These are phyloP conservation scores for Mucor circinelloides DNA, from an alignment of 371 early-diverging fungal genomes.

Conservation along the genomic window DNA sequence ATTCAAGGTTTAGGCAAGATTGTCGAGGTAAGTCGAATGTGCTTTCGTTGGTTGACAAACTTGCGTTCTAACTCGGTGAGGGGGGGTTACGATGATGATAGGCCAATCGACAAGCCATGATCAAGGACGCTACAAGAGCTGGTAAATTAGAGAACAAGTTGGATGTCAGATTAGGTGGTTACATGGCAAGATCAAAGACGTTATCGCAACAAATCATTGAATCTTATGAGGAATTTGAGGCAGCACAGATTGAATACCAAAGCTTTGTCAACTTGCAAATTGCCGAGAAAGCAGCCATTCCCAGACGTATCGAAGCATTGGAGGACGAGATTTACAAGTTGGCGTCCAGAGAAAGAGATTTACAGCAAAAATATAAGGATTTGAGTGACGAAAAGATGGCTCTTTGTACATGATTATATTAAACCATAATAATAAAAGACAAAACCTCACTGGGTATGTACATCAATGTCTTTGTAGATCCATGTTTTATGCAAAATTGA, in stretches of 20 bases:
- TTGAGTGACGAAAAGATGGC: conserved; percentile 56
- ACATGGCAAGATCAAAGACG: conserved; percentile 64
- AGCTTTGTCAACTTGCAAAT: conserved; percentile 64
- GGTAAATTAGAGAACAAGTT: conserved; percentile 87
- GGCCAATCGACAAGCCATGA: conserved; percentile 74
- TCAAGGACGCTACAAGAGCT: conserved; percentile 75
- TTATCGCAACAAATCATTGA: conserved; percentile 63
- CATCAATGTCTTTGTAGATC: too few relatives aligned
- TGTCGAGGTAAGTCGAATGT: conserved; percentile 36
- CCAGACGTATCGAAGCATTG: conserved; percentile 66
- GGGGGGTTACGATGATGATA: conserved; percentile 16
- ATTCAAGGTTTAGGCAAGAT: conserved; percentile 47
- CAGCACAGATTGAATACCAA: conserved; percentile 63
- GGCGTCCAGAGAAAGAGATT: conserved; percentile 63
- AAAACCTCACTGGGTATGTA: too few relatives aligned
- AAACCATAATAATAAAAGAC: background rate
- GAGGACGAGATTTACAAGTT: conserved; percentile 68
- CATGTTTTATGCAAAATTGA: background rate
- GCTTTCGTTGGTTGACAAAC: background rate
- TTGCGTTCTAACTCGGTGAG: background rate
- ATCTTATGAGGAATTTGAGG: conserved; percentile 66
- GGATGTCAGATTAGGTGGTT: conserved; percentile 81
- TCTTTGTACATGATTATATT: conserved; percentile 7
- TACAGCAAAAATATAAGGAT: conserved; percentile 76
- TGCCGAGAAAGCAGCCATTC: conserved; percentile 67